Evolutionary conservation across 371 early-diverging fungal species (phyloP), one percentile per base, ranked within the genome.

Genomic region (Haplosporangium sp.): DNA sequence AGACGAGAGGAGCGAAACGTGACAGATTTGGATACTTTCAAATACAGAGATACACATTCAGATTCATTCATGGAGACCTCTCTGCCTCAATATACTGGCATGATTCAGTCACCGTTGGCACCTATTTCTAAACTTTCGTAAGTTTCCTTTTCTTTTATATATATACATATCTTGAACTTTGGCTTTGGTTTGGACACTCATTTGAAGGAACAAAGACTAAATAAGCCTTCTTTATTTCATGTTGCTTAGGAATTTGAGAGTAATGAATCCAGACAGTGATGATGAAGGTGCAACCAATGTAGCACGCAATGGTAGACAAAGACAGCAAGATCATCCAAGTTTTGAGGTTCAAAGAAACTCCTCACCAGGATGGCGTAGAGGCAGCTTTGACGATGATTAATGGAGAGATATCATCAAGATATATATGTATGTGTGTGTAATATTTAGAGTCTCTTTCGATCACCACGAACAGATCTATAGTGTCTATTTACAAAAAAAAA

Each of bases 311-410:
- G 27, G n/a, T 53, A 13, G n/a, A 8, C 53, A 35, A n/a, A 55
- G 37, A 11, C 57, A 38, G n/a, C 55, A 5, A 1, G 6, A 6
- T 13, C 62, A 61, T 34, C 52, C 61, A 0, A 67, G 72, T 44
- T 78, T 78, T 61, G 79, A 78, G 20, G 79, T 78, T 35, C 66
- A 50, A n/a, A 60, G 79, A 20, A 63, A 13, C 34, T 61, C 68
- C 0, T 67, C 70, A 11, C 71, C 74, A 2, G 79, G 78, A 50
- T 77, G 78, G 78, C 72, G 78, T 11, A 69, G 78, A 0, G 78
- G 78, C 34, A 77, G 78, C 65, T 77, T 77, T 55, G 78, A 72
- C 20, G 78, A 77, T 19, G 78, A 77, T 63, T 77, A 42, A 77
- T 48, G 2, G 42, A 39, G 7, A 15, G 2, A 56, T 27, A 27